These are phyloP conservation scores for Blastobotrys proliferans DNA, from an alignment of 1,139 yeast species.

Conservation along the genomic window DNA sequence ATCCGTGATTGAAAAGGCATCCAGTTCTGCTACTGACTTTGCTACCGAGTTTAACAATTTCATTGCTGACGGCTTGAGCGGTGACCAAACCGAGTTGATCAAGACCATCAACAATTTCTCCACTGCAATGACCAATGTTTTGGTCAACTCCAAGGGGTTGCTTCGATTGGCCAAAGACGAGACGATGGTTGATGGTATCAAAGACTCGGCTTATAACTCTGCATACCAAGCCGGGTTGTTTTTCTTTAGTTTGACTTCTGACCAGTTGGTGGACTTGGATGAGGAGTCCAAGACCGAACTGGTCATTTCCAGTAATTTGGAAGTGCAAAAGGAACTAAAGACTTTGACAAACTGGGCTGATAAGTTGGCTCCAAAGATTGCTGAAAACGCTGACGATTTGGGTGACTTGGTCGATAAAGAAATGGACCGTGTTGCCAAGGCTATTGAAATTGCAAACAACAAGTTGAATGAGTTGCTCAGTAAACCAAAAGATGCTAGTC, in stretches of 20 bases:
- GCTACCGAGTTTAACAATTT: constrained; percentile 74
- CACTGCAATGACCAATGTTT: constrained; percentile 58
- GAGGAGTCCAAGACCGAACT: constrained; percentile 58
- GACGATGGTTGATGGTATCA: constrained; percentile 49
- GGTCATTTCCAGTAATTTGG: constrained; percentile 71
- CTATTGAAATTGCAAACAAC: constrained; percentile 63
- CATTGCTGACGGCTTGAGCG: constrained; percentile 74
- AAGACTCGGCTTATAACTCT: constrained; percentile 48
- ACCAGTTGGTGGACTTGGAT: constrained; percentile 50
- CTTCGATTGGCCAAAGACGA: constrained; percentile 50
- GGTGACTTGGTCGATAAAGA: constrained; percentile 70
- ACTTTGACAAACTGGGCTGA: constrained; percentile 55
- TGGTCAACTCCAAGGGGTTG: constrained; percentile 69
- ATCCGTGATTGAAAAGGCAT: constrained; percentile 67
- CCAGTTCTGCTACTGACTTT: constrained; percentile 74
- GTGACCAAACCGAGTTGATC: constrained; percentile 65
- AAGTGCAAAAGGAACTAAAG: constrained; percentile 69
- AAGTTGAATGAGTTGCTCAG: constrained; percentile 53
- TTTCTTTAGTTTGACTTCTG: constrained; percentile 57
- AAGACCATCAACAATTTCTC: constrained; percentile 66
- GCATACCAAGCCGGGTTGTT: constrained; percentile 62
- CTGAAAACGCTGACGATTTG: constrained; percentile 50
- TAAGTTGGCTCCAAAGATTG: constrained; percentile 46
- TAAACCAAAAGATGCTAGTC: constrained; percentile 48
- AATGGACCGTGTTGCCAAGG: constrained; percentile 65